A percentile compares a stretch with the other conserved stretches of the same genome.
Conservation (phyloP, 2,329 filamentous ascomycete genomes). For the Xylariomycetidae sp. region DNA sequence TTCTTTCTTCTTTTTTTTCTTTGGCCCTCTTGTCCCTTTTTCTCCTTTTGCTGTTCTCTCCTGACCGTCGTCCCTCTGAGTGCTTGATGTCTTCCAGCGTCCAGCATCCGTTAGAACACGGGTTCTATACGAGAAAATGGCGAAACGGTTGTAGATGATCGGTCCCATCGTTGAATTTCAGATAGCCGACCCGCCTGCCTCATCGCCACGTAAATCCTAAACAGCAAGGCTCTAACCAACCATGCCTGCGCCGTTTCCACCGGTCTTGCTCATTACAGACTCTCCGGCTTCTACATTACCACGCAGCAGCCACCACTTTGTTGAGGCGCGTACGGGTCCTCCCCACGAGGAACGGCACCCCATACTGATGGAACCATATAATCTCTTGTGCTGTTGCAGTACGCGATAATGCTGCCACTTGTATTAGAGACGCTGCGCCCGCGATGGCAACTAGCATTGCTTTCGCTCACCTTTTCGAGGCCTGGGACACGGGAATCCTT, state of each 20-base stretch:
- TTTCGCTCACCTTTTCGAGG: constrained; percentile 69
- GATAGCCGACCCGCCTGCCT: constrained; percentile 16
- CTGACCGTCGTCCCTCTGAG: constrained; percentile 3
- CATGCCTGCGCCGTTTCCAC: too few species aligned
- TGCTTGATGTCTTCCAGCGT: constrained; percentile 8
- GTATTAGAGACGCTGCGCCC: constrained; percentile 10
- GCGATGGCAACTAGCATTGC: neutral
- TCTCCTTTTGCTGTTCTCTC: constrained; percentile 5
- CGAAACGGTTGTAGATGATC: constrained; percentile 9
- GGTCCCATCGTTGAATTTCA: constrained; percentile 17
- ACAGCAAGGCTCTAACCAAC: too few species aligned
- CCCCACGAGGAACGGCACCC: constrained; percentile 89
- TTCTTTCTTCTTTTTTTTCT: constrained; percentile 12
- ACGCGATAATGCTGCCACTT: constrained; percentile 78
- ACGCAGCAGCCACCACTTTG: constrained; percentile 89
- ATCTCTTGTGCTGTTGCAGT: constrained; percentile 96
- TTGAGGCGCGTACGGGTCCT: constrained; percentile 97
- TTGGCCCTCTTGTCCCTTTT: constrained; percentile 8
- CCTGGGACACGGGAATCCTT: constrained; percentile 92
- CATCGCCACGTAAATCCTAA: constrained; percentile 18
- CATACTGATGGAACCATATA: constrained; percentile 99
- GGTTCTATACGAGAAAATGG: constrained; percentile 11
- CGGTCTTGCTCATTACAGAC: constrained; percentile 5
- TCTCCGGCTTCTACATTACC: constrained; percentile 95
- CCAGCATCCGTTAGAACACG: constrained; percentile 14